Evolutionary conservation across 2,329 filamentous ascomycete species (phyloP).

Genomic region (Sodiomyces alkalinus): DNA sequence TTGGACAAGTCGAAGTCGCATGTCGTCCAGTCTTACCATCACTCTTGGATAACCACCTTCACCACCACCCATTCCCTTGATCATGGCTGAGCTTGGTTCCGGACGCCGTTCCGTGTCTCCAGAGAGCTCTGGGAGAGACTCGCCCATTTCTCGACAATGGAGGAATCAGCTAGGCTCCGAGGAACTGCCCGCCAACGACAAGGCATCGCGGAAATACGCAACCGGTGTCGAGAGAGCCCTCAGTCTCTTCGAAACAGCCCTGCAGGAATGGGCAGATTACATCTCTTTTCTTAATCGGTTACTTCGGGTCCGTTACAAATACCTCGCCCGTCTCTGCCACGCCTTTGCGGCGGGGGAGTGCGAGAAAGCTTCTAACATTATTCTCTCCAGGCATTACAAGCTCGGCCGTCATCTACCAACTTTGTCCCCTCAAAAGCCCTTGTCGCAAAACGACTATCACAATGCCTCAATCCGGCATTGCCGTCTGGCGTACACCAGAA

Average conservation of each 20-base stretch:
- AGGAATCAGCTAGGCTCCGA: conserved; percentile 62
- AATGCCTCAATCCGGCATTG: conserved; percentile 85
- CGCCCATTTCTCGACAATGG: conserved; percentile 61
- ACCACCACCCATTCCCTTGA: conserved; percentile 10
- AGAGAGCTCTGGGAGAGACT: conserved; percentile 69
- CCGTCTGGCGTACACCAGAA: conserved; percentile 98
- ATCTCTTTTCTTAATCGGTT: conserved; percentile 90
- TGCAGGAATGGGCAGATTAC: conserved; percentile 99
- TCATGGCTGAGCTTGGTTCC: conserved; percentile 47
- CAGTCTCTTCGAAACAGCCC: conserved; percentile 75
- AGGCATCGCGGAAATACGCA: conserved; percentile 75
- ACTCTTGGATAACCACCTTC: no score
- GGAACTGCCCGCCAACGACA: conserved; percentile 42
- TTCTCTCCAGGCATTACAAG: conserved; percentile 62
- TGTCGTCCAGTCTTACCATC: no score
- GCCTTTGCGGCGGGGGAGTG: no score
- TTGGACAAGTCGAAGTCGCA: no score
- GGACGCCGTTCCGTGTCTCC: conserved; percentile 52
- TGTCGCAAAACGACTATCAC: conserved; percentile 80
- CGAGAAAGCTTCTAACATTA: conserved; percentile 11
- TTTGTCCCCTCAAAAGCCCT: conserved; percentile 67
- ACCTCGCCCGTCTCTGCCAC: not conserved
- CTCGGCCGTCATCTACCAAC: conserved; percentile 56
- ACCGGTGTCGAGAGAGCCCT: conserved; percentile 76
- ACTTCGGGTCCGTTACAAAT: conserved; percentile 51